Base-by-base conservation (phyloP, 345 rosid genomes). In the Citrus maxima region DNA sequence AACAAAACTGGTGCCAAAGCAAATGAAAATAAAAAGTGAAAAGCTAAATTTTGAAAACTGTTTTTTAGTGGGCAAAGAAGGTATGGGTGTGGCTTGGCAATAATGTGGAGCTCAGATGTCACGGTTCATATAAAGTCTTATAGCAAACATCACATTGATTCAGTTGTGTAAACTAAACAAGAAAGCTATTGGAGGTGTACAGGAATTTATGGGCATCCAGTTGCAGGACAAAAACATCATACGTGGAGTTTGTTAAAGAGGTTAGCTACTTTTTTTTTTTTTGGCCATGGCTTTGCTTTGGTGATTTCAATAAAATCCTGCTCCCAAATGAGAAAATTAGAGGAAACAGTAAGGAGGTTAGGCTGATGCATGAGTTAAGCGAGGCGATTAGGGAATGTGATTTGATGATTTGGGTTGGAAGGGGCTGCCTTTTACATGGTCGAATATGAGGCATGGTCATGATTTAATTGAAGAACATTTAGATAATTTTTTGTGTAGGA, bases 371-470 rank as follows among this genome's bases (percentile, higher is more conserved):
- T 55, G 3, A 18, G 8, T 55, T 34, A 0, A 34, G 37, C 6
- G 0, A 34, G 37, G 37, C 37, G 1, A 22, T 55, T 22, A 55
- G n/a, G 0, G 8, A 55, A 5, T 55, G 37, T 34, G 37, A 4
- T 34, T 34, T 34, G 37, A 5, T 34, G 6, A 34, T 55, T 18
- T 55, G 59, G 59, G 22, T 0, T 55, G 5, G 3, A 55, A 5
- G 10, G 7, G 37, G 8, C 3, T 18, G 0, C 9, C 24, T 21
- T 55, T 55, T 6, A 21, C 24, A 19, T 55, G 24, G 59, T 55
- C 9, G 0, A 55, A 55, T 5, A 55, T 0, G 3, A 55, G 24
- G 8, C 1, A 22, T 2, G 10, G 24, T 1, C 24, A 0, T 1
- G 2, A 2, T 1, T 55, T 55, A 22, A 7, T 55, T 18, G 10